phyloP scores from a whole-genome alignment of 176 grass and related monocot species.

The Aegilops speltoides region DNA sequence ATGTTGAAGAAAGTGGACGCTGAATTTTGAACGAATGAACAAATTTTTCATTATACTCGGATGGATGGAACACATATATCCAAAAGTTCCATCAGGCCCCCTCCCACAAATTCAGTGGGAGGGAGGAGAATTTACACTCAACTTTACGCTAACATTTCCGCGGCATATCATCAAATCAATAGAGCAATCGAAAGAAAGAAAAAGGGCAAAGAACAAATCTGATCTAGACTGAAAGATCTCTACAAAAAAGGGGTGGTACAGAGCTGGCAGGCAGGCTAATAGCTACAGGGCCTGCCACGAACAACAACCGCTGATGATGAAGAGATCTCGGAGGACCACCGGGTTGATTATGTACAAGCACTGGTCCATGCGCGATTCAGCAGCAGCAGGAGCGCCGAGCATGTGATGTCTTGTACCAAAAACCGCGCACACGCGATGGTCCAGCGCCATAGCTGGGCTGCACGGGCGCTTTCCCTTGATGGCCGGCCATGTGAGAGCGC shows the following conservation, averaged over 20 bases:
- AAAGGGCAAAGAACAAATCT: conserved; percentile 25
- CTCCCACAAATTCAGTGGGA: conserved; percentile 30
- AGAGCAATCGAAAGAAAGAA: conserved; percentile 5
- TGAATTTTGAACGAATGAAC: conserved; percentile 33
- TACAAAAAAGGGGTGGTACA: conserved; percentile 42
- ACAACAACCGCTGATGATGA: conserved; percentile 51
- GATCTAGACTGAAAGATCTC: conserved; percentile 53
- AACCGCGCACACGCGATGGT: conserved; percentile 35
- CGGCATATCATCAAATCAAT: conserved; percentile 28
- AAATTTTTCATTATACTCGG: conserved; percentile 28
- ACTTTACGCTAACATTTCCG: background rate
- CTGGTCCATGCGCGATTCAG: conserved; percentile 55
- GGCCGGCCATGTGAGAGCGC: conserved; percentile 46
- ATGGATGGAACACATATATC: conserved; percentile 5
- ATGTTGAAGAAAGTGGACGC: background rate
- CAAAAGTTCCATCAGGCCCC: conserved; percentile 19
- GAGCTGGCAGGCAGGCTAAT: background rate
- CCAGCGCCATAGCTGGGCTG: conserved; percentile 42
- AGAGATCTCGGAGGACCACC: conserved; percentile 56
- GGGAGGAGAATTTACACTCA: conserved; percentile 45
- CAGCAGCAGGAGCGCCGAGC: conserved; percentile 51
- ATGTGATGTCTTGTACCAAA: conserved; percentile 77
- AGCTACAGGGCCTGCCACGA: conserved; percentile 44
- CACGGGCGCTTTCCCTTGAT: conserved; percentile 28
- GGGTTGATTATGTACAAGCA: conserved; percentile 48